Evolutionary conservation across 1,139 yeast species (phyloP), one percentile per base, ranked within the genome.

Genomic region (Citeromyces siamensis): DNA sequence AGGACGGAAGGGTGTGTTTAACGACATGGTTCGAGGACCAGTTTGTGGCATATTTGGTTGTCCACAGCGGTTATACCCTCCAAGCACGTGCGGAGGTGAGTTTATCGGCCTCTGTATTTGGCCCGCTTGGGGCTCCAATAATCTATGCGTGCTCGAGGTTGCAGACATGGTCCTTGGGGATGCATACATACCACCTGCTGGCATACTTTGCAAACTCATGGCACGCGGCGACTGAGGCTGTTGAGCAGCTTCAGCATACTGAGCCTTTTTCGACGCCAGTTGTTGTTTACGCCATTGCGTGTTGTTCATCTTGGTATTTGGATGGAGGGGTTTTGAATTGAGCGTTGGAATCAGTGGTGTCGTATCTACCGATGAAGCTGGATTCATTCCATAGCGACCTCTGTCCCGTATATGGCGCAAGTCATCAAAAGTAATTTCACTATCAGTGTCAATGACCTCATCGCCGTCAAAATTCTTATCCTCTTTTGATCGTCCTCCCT

Each of bases 311-410:
- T 44, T 46, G n/a, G 44, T 44, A 3, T 38, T 38, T 4, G 47
- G 45, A 8, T 48, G 44, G 10, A 36, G 37, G 9, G 53, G 48
- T 32, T 47, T 56, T 0, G 62, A 51, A 16, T 60, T 51, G 9
- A 80, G 40, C 0, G 84, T 77, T 7, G 93, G 93, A 32, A 81
- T 80, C 44, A 78, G 73, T 4, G 90, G 88, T 0, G 84, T 68
- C 0, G 86, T 68, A 46, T 77, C 85, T 38, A 60, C 53, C 17
- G 58, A 46, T 26, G 55, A 52, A 13, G 58, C 50, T 6, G 58
- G 51, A 32, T 59, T 56, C 31, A 65, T 57, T 2, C 79, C 79
- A 49, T 77, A 77, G 32, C 72, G 72, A 4, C 84, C 85, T 33
- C 75, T 63, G 44, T 76, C 82, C 38, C 80, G 62, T 2, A 76